These are phyloP conservation scores for Sporothrix luriei DNA, from an alignment of 2,329 filamentous ascomycete species.

Conservation along the genomic window DNA sequence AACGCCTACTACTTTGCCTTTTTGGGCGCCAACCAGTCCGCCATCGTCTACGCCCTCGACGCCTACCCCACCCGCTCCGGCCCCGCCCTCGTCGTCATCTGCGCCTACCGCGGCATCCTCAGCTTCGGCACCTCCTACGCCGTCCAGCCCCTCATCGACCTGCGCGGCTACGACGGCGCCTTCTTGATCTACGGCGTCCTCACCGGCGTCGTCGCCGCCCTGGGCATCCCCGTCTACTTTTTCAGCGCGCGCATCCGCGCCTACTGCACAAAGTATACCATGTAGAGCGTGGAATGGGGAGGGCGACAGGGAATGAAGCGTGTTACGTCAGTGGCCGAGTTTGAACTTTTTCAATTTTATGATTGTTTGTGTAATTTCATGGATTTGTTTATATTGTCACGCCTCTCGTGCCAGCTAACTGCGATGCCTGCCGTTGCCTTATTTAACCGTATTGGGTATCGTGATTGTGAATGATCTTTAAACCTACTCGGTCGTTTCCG, in stretches of 20 bases:
- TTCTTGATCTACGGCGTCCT: neutral
- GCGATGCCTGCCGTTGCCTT: too few relatives aligned
- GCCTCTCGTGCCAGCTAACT: too few relatives aligned
- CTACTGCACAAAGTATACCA: slow-evolving; percentile 13
- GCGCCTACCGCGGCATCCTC: slow-evolving; percentile 1
- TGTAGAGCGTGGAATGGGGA: neutral
- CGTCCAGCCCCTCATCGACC: neutral
- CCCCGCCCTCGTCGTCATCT: neutral
- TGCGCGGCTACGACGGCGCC: slow-evolving; percentile 12
- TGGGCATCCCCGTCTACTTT: slow-evolving; percentile 13
- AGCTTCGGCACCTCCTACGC: slow-evolving; percentile 4
- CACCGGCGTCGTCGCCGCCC: neutral
- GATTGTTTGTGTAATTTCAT: too few relatives aligned
- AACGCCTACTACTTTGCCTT: slow-evolving; percentile 9
- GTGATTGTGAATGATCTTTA: too few relatives aligned
- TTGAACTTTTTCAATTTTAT: too few relatives aligned
- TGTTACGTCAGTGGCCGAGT: too few relatives aligned
- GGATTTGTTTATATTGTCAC: too few relatives aligned
- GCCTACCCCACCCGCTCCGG: slow-evolving; percentile 9
- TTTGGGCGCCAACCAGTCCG: neutral
- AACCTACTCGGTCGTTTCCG: too few relatives aligned
- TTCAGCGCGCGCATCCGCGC: slow-evolving; percentile 10
- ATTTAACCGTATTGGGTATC: too few relatives aligned
- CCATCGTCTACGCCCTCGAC: slow-evolving; percentile 6
- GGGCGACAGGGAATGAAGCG: neutral